phyloP scores from a whole-genome alignment of 768 basidiomycete species.

The Hygrophoropsis aurantiaca region DNA sequence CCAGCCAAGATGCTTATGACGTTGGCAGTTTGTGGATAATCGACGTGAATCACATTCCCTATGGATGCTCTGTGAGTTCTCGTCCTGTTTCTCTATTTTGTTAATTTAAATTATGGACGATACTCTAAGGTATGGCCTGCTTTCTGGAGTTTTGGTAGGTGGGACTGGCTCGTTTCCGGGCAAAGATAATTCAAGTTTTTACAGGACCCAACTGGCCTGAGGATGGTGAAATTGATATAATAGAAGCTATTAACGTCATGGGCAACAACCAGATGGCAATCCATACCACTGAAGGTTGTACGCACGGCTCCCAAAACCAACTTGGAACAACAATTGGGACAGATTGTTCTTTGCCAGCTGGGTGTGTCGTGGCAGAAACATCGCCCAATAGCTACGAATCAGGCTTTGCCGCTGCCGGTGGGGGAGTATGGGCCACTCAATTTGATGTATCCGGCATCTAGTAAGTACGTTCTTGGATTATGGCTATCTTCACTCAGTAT shows the following conservation, averaged over 20 bases:
- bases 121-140: constrained; percentile 29
- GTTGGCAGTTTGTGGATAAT: constrained; percentile 48
- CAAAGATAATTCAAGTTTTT: not conserved
- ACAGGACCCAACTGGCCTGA: constrained; percentile 38
- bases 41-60: constrained; percentile 50
- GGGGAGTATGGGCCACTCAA: constrained; percentile 69
- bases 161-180: not conserved
- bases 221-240: constrained; percentile 57
- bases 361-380: constrained; percentile 29
- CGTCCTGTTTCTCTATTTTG: constrained; percentile 1
- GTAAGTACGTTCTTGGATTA: constrained; percentile 27
- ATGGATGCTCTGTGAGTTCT: constrained; percentile 53
- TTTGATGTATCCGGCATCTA: constrained; percentile 58
- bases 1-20: constrained; percentile 40
- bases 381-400: constrained; percentile 26
- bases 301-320: constrained; percentile 31
- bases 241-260: constrained; percentile 59
- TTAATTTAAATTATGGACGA: not conserved
- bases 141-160: constrained; percentile 30
- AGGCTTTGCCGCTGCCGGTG: constrained; percentile 36
- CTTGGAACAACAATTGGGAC: constrained; percentile 28
- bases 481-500: constrained; percentile 2
- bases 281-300: constrained; percentile 45
- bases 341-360: constrained; percentile 21
- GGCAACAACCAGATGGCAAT: constrained; percentile 55